Evolutionary conservation across 202 grass and related monocot genomes (phyloP), one percentile per base, ranked within the genome.

Genomic region (Elaeis oleifera): DNA sequence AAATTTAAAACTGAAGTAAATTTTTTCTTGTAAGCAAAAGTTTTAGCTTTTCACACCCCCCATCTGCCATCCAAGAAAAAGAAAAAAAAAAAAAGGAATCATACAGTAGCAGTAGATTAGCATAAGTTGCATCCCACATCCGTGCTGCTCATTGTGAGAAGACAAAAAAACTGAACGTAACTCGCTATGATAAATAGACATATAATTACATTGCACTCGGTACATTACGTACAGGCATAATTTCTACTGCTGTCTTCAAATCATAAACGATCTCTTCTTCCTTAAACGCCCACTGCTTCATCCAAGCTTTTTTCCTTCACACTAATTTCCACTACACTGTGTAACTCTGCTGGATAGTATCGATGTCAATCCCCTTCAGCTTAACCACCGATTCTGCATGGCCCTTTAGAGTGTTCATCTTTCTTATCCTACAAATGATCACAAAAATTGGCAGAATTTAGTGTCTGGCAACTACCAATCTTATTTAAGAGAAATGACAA

Each of bases 371-470:
- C 16, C 58, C 58, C 16, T 60, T 60, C 28, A 60, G 58, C 58
- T 60, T 60, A 27, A 60, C 28, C 24, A 39, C 58, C 27, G 58
- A 60, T 60, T 60, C 58, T 11, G 39, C 58, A 1, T 60, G 58
- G 39, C 58, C 58, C 58, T 60, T 60, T 60, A 60, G 58, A 32
- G 58, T 60, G 58, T 60, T 13, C 17, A 60, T 8, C 11, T 60
- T 28, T 17, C 58, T 60, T 36, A 60, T 27, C 58, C 58, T 60
- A 28, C 58, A 32, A n/a, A 60, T 20, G 26, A 60, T 39, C 26
- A 36, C 6, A 32, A 39, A 13, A 44, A 44, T 6, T 44, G 36
- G 36, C 36, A 44, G 36, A 44, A 44, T 44, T 36, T 44, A 44
- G 11, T 13, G 36, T 14, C 8, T 13, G 13, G 36, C 11, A 13